Evolutionary conservation across 202 grass and related monocot species (phyloP), one percentile per base, ranked within the genome.

Genomic region (Bolboschoenoplectus hybrid): DNA sequence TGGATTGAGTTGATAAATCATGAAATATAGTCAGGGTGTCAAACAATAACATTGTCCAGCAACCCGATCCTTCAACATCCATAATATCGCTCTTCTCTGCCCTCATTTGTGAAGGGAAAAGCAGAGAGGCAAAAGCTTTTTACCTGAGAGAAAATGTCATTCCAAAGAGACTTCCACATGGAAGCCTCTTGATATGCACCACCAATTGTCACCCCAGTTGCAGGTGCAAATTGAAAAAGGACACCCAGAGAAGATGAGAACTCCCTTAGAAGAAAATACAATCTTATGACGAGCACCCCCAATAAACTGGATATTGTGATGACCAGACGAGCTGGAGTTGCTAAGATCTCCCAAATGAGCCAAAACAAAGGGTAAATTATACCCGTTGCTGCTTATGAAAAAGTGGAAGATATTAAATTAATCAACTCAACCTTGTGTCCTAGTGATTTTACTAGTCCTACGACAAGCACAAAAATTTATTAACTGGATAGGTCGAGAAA

Each of bases 141-240:
- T 56, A 94, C 91, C 87, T 93, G 93, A 0, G 92, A 93, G 74
- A 97, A 97, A 81, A 95, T 87, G 41, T 95, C 92, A 55, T 95
- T 95, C 95, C 95, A 97, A 34, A 92, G 82, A 7, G 84, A 72
- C 60, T 81, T 91, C 83, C 88, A 91, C 34, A 90, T 80, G 45
- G 93, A 89, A 19, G 91, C 83, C 67, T 95, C 91, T 84, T 7
- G 87, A 88, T 13, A 82, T 34, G 60, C 83, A 86, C n/a, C 87
- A 86, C 57, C 89, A 67, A 82, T 64, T 66, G 76, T 83, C 55
- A 82, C 64, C 87, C 91, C 89, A 1, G 91, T 89, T 89, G 89
- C 88, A 85, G 91, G 84, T 81, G 94, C 88, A 49, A 93, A 80
- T 82, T 87, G 82, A 39, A 93, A 93, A 74, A 97, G 88, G 75